Conservation (phyloP, 257 asterid genomes). For the Solanum rostratum region DNA sequence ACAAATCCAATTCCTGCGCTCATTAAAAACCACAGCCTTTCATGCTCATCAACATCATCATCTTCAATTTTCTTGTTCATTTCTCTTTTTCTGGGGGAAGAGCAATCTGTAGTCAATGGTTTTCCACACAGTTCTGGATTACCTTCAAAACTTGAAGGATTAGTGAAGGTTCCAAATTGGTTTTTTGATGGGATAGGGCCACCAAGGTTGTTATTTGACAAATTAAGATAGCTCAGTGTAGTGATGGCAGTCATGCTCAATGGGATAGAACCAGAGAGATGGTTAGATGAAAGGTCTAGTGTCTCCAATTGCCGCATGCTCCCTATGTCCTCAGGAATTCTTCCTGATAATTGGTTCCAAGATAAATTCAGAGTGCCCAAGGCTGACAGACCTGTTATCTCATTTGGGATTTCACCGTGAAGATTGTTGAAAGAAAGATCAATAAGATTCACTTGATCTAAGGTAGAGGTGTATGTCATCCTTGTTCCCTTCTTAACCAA, state of each 20-base stretch:
- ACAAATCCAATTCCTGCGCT: neutral
- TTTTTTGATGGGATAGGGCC: neutral
- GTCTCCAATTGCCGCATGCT: neutral
- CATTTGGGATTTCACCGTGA: neutral
- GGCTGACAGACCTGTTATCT: neutral
- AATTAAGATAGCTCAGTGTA: neutral
- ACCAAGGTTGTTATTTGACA: neutral
- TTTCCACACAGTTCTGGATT: conserved; percentile 6
- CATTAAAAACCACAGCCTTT: neutral
- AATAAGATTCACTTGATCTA: conserved; percentile 3
- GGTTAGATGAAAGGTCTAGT: conserved; percentile 13
- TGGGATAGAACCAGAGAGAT: neutral
- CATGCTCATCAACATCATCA: neutral
- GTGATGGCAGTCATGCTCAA: conserved; percentile 1
- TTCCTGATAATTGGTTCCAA: conserved; percentile 7
- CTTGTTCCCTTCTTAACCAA: conserved; percentile 10
- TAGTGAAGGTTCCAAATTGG: conserved; percentile 4
- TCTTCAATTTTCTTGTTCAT: neutral
- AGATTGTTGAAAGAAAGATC: conserved; percentile 9
- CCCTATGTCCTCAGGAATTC: conserved; percentile 9
- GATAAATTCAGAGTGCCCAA: conserved; percentile 12
- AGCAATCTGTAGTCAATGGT: neutral
- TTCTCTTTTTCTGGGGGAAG: neutral
- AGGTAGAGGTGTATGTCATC: neutral
- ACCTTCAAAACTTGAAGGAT: conserved; percentile 5